A percentile compares a stretch with the other conserved stretches of the same genome.
Conservation (phyloP, 768 basidiomycete genomes). For the Macrolepiota fuliginosa region DNA sequence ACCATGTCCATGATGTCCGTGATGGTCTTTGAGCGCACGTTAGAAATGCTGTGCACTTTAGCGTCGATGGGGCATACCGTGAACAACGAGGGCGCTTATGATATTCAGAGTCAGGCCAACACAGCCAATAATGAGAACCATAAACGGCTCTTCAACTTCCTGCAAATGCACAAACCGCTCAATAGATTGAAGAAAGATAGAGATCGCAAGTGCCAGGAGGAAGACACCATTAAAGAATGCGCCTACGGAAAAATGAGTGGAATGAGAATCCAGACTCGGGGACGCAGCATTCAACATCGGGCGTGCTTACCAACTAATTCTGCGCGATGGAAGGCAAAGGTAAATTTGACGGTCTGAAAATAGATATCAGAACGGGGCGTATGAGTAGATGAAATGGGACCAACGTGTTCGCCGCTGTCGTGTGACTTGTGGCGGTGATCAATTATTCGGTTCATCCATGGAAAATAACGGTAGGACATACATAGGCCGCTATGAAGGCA, state of each 20-base stretch:
- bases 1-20: slow-evolving; percentile 39
- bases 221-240: slow-evolving; percentile 56
- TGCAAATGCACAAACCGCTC: slow-evolving; percentile 52
- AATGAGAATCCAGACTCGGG: slow-evolving; percentile 8
- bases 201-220: slow-evolving; percentile 49
- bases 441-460: slow-evolving; percentile 10
- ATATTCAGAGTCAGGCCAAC: slow-evolving; percentile 48
- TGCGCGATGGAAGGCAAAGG: slow-evolving; percentile 54
- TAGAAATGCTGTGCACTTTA: background rate
- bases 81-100: slow-evolving; percentile 45
- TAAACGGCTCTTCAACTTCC: slow-evolving; percentile 37
- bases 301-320: slow-evolving; percentile 47
- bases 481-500: slow-evolving; percentile 45
- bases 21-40: slow-evolving; percentile 30
- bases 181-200: slow-evolving; percentile 50
- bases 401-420: slow-evolving; percentile 40
- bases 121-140: slow-evolving; percentile 47
- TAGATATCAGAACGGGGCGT: slow-evolving; percentile 3
- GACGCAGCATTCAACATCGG: background rate
- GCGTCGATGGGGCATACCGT: slow-evolving; percentile 29
- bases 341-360: slow-evolving; percentile 44
- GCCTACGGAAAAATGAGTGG: slow-evolving; percentile 26
- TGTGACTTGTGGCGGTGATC: slow-evolving; percentile 32
- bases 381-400: slow-evolving; percentile 15
- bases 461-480: slow-evolving; percentile 22